Percentiles rank a stretch among this genome's conserved stretches.
Conservation (phyloP, 805 yeast species). For the Lipomyces japonicus region DNA sequence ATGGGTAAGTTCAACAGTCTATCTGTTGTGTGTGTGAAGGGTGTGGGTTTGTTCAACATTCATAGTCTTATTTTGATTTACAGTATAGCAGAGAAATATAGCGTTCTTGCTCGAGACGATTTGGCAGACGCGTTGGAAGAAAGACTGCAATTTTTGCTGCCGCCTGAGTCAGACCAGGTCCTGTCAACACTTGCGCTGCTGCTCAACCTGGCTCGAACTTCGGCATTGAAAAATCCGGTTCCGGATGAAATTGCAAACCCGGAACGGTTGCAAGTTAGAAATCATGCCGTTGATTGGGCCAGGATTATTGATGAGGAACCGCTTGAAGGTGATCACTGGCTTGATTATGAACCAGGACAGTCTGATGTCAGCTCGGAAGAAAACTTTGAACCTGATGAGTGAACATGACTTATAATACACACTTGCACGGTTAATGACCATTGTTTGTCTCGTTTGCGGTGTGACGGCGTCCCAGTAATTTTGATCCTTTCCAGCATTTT, state of each 20-base stretch:
- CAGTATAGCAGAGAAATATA: constrained; percentile 32
- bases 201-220: constrained; percentile 21
- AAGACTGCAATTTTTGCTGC: constrained; percentile 27
- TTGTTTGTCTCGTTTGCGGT: too few species aligned
- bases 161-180: constrained; percentile 23
- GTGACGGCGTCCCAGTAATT: too few species aligned
- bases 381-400: constrained; percentile 9
- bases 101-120: constrained; percentile 34
- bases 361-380: constrained; percentile 8
- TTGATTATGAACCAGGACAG: constrained; percentile 8
- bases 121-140: constrained; percentile 31
- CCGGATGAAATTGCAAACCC: constrained; percentile 9
- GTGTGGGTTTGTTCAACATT: not conserved
- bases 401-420: too few species aligned
- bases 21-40: not conserved
- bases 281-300: constrained; percentile 26
- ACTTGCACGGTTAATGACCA: too few species aligned
- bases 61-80: too few species aligned
- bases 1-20: constrained; percentile 7
- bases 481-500: too few species aligned
- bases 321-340: constrained; percentile 35
- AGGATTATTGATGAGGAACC: constrained; percentile 35
- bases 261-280: not conserved
- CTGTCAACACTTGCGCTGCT: constrained; percentile 26
- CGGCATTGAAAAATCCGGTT: constrained; percentile 11